Conservation (phyloP, 1,284 basidiomycete genomes). For the Ustilago esculenta region DNA sequence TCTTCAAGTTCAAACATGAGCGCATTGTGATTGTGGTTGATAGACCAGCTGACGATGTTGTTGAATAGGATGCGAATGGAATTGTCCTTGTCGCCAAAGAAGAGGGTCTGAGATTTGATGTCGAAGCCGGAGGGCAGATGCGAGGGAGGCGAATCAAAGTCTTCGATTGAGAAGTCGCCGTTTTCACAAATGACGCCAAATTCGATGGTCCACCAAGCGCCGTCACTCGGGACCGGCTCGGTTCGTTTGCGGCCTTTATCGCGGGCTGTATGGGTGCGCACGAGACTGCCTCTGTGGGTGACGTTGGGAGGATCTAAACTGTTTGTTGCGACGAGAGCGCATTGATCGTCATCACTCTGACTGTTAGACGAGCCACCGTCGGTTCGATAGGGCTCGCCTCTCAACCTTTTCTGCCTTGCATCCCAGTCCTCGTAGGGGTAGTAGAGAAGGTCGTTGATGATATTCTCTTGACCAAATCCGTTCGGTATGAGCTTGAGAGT, state of each 20-base stretch:
- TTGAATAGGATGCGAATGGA: slow-evolving; percentile 37
- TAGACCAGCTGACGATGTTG: slow-evolving; percentile 32
- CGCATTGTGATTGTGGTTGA: slow-evolving; percentile 21
- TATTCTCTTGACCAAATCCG: slow-evolving; percentile 10
- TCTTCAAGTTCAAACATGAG: slow-evolving; percentile 31
- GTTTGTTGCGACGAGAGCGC: neutral
- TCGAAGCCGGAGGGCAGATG: slow-evolving; percentile 26
- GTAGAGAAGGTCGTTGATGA: slow-evolving; percentile 11
- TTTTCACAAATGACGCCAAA: slow-evolving; percentile 38
- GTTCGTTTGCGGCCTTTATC: neutral
- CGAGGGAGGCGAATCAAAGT: slow-evolving; percentile 6
- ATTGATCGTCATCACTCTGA: slow-evolving; percentile 2
- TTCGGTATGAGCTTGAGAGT: slow-evolving; percentile 22
- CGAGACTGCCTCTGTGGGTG: neutral
- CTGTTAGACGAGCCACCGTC: neutral
- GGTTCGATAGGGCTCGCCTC: neutral
- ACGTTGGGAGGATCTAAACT: neutral
- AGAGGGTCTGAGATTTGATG: slow-evolving; percentile 12
- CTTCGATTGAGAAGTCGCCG: slow-evolving; percentile 38
- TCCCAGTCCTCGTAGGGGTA: slow-evolving; percentile 21
- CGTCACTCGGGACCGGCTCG: slow-evolving; percentile 4
- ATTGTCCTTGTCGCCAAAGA: slow-evolving; percentile 27
- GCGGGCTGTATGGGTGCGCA: neutral
- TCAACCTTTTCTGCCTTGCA: slow-evolving; percentile 4
- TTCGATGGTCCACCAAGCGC: slow-evolving; percentile 19